These are phyloP conservation scores for Plantago elongata DNA, from an alignment of 257 asterid genomes.

Conservation along the genomic window DNA sequence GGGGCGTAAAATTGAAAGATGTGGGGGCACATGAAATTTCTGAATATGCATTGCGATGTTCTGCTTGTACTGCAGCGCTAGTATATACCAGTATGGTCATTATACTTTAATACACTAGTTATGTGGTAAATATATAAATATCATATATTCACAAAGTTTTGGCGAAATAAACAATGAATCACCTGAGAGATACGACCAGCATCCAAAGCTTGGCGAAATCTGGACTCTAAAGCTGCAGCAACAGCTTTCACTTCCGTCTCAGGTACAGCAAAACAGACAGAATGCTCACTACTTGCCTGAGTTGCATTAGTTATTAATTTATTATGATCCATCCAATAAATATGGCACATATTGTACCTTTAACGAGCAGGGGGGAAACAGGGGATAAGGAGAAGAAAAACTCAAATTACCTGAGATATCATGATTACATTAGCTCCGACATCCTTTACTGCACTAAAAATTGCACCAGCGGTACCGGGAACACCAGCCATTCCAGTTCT, in stretches of 20 bases:
- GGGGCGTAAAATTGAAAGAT: no score
- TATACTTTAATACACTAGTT: no score
- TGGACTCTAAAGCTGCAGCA: conserved; percentile 75
- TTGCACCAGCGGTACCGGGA: conserved; percentile 94
- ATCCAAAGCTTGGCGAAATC: conserved; percentile 82
- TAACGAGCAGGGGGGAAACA: background rate
- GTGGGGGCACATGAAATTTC: no score
- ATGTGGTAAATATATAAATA: background rate
- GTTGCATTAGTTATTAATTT: background rate
- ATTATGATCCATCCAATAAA: no score
- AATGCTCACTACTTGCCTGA: conserved; percentile 99
- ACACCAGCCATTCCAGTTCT: conserved; percentile 99
- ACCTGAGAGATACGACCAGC: conserved; percentile 99
- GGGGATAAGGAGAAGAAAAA: conserved; percentile 7
- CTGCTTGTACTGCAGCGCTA: no score
- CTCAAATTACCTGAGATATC: conserved; percentile 81
- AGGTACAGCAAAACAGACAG: conserved; percentile 99
- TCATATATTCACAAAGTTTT: conserved; percentile 4
- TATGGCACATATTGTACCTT: no score
- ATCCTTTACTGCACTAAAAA: conserved; percentile 88
- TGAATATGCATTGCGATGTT: no score
- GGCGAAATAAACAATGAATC: conserved; percentile 7
- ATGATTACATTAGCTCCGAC: conserved; percentile 97
- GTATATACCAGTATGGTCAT: no score
- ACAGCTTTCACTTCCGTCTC: conserved; percentile 90